Evolutionary conservation across 2,329 filamentous ascomycete genomes (phyloP).

Genomic region (Ceratocystis alfenasii): DNA sequence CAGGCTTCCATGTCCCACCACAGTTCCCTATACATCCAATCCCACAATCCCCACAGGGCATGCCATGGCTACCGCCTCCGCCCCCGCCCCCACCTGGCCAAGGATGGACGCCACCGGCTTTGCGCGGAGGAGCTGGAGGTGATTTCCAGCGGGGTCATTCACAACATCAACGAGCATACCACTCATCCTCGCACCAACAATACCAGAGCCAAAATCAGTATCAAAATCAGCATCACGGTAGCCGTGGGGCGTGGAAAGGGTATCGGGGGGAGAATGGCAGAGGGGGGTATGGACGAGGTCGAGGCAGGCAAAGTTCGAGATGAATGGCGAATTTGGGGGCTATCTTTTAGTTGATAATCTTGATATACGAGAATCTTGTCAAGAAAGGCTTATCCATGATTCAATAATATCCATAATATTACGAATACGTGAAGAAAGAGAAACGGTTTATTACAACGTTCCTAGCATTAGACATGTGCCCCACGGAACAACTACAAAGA

Average conservation of each 20-base stretch:
- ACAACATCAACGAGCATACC: background rate
- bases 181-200: background rate
- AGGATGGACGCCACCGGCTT: background rate
- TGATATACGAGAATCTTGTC: too few species aligned
- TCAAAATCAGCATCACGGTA: background rate
- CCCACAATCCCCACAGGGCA: constrained; percentile 25
- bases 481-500: constrained; percentile 1
- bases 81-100: constrained; percentile 25
- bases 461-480: background rate
- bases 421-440: too few species aligned
- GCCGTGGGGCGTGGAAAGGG: background rate
- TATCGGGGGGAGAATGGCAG: constrained; percentile 6
- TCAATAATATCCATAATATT: too few species aligned
- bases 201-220: background rate
- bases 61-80: constrained; percentile 22
- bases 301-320: background rate
- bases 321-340: background rate
- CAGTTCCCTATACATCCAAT: constrained; percentile 28
- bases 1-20: constrained; percentile 25
- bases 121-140: constrained; percentile 2
- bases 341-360: too few species aligned
- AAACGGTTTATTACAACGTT: too few species aligned
- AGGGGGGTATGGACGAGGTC: background rate
- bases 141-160: constrained; percentile 1
- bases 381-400: too few species aligned